Evolutionary conservation across 1,139 yeast genomes (phyloP), one percentile per base, ranked within the genome.

Genomic region (Taphrina deformans): DNA sequence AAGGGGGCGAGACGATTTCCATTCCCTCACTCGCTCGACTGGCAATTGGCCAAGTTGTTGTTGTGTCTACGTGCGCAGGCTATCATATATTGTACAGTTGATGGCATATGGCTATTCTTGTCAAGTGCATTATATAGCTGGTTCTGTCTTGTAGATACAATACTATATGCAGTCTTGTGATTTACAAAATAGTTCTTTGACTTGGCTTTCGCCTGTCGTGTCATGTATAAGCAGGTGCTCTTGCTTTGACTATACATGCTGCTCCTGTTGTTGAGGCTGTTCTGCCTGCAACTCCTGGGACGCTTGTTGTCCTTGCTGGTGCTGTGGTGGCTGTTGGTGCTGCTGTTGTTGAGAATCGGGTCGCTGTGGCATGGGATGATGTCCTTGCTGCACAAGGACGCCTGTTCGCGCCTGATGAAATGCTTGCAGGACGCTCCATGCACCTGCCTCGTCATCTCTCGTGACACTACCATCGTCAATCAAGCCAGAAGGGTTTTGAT

Each of bases 401-500:
- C 58, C 58, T 10, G 58, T 53, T 18, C 58, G 45, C 1, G 58
- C 58, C 26, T 53, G 58, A n/a, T 53, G 58, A 16, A 53, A 53
- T 5, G 58, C 58, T 21, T 40, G 45, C 48, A 53, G 16, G 48
- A 53, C 58, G 26, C 58, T 35, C 58, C 58, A 53, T n/a, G 58
- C 58, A n/a, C 58, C 58, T 2, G 58, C 58, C 24, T 53, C 58
- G 35, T 53, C 58, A 48, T 53, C 58, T 2, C 58, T 14, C 48
- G 58, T 53, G 23, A 53, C 33, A 16, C 58, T 53, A 6, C 58
- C 58, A 38, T 53, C 58, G 16, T 53, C 58, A 35, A 53, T 18
- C 23, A 21, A 10, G 12, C 33, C 48, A 12, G 58, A 21, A 10
- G 40, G 16, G 29, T 14, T 24, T 18, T 24, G 53, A 24, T 40